phyloP scores from a whole-genome alignment of 2,329 filamentous ascomycete species.

The Mollisiaceae sp. region DNA sequence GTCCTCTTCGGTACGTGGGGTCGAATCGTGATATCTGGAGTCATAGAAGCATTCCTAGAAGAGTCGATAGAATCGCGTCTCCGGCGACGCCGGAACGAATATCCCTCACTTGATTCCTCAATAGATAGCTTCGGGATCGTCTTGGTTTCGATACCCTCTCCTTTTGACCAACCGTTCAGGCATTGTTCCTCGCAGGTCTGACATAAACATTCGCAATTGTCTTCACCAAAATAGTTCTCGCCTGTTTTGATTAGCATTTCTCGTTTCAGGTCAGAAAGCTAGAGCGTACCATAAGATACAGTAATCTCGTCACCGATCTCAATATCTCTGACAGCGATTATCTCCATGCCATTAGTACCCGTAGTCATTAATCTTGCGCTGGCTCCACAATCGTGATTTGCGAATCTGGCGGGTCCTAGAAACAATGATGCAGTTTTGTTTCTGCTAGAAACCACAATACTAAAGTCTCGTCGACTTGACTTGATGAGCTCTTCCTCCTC shows the following conservation, averaged over 20 bases:
- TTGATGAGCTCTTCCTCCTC: slow-evolving; percentile 88
- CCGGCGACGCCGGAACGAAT: slow-evolving; percentile 59
- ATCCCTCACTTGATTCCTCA: slow-evolving; percentile 43
- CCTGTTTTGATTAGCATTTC: slow-evolving; percentile 44
- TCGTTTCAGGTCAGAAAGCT: background rate
- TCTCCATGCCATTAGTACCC: slow-evolving; percentile 86
- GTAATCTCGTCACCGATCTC: slow-evolving; percentile 92
- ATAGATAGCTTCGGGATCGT: slow-evolving; percentile 39
- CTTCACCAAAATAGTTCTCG: slow-evolving; percentile 92
- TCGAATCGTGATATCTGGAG: slow-evolving; percentile 53
- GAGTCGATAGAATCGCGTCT: slow-evolving; percentile 54
- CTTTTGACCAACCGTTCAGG: slow-evolving; percentile 80
- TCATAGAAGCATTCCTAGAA: slow-evolving; percentile 63
- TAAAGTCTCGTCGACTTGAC: slow-evolving; percentile 88
- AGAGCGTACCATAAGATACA: slow-evolving; percentile 72
- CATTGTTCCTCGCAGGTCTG: slow-evolving; percentile 78
- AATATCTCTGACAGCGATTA: slow-evolving; percentile 83
- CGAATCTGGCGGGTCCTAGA: slow-evolving; percentile 92
- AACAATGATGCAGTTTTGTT: slow-evolving; percentile 92
- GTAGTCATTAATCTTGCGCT: slow-evolving; percentile 88
- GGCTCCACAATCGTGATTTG: slow-evolving; percentile 94
- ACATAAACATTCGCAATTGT: slow-evolving; percentile 95
- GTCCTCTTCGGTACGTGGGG: slow-evolving; percentile 39
- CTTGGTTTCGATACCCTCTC: slow-evolving; percentile 48
- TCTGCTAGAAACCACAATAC: slow-evolving; percentile 91